These are phyloP conservation scores for Urochloa ruziziensis DNA, from an alignment of 176 grass and related monocot genomes.

Conservation along the genomic window DNA sequence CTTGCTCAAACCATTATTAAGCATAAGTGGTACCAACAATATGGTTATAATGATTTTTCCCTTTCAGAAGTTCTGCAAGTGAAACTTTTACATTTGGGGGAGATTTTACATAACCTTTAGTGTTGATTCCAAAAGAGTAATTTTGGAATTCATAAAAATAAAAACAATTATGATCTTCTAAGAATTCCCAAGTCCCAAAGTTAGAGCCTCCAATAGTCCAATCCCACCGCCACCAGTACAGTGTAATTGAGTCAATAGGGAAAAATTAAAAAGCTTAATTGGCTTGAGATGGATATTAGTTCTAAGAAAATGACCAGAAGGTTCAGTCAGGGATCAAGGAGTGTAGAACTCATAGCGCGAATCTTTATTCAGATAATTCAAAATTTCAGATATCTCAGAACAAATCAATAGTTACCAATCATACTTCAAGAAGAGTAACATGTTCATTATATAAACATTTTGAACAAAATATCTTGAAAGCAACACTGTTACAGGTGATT, in stretches of 20 bases:
- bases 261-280: background rate
- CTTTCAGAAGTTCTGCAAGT: background rate
- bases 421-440: background rate
- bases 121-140: background rate
- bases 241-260: constrained; percentile 6
- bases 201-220: constrained; percentile 4
- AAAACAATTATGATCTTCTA: background rate
- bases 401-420: background rate
- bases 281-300: background rate
- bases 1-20: background rate
- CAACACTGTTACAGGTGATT: constrained; percentile 7
- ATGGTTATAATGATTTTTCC: background rate
- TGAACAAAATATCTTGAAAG: constrained; percentile 15
- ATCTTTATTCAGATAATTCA: constrained; percentile 7
- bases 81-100: background rate
- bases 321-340: background rate
- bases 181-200: background rate
- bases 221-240: background rate
- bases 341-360: background rate
- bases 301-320: background rate
- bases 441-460: background rate
- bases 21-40: background rate
- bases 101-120: background rate
- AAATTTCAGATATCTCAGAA: constrained; percentile 17
- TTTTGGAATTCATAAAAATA: background rate